Percentiles rank a stretch among this genome's conserved stretches.
phyloP scores from a whole-genome alignment of 2,329 filamentous ascomycete species.

The Sphaceloma murrayae region DNA sequence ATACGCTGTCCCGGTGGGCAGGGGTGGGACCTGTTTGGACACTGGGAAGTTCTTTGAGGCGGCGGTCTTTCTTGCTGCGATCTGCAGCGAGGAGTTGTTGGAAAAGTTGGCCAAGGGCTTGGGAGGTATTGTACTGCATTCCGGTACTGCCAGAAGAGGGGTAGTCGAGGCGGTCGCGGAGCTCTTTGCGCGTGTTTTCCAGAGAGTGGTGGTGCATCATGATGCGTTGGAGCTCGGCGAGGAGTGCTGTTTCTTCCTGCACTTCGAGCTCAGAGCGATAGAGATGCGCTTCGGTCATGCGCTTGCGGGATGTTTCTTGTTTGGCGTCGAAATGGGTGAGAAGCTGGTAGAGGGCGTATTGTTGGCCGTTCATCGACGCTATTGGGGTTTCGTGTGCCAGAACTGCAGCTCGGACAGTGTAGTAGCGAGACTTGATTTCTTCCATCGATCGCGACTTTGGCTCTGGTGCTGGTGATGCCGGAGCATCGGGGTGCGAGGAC shows the following conservation, averaged over 20 bases:
- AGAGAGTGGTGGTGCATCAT: constrained; percentile 76
- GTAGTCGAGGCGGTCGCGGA: constrained; percentile 79
- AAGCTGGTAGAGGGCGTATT: constrained; percentile 73
- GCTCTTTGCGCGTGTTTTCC: constrained; percentile 76
- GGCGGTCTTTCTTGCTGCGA: constrained; percentile 75
- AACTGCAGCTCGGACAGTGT: constrained; percentile 72
- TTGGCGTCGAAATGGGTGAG: constrained; percentile 79
- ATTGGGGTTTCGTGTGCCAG: constrained; percentile 71
- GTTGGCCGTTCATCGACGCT: constrained; percentile 75
- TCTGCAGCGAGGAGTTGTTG: constrained; percentile 75
- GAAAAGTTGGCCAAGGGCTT: constrained; percentile 68
- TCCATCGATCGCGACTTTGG: constrained; percentile 61
- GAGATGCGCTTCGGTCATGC: constrained; percentile 70
- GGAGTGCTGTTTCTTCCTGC: constrained; percentile 78
- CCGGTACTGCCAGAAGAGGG: constrained; percentile 60
- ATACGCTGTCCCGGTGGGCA: constrained; percentile 39
- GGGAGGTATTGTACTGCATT: constrained; percentile 62
- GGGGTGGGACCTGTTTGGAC: constrained; percentile 21
- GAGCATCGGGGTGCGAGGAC: constrained; percentile 18
- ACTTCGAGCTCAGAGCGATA: constrained; percentile 77
- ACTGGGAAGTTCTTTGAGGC: constrained; percentile 28
- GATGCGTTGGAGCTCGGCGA: constrained; percentile 87
- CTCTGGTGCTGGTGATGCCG: constrained; percentile 18
- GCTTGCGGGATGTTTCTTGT: constrained; percentile 71
- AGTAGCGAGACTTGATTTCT: constrained; percentile 85